Conservation (phyloP, 140 eudicot species). For the Oenanthe javanica region DNA sequence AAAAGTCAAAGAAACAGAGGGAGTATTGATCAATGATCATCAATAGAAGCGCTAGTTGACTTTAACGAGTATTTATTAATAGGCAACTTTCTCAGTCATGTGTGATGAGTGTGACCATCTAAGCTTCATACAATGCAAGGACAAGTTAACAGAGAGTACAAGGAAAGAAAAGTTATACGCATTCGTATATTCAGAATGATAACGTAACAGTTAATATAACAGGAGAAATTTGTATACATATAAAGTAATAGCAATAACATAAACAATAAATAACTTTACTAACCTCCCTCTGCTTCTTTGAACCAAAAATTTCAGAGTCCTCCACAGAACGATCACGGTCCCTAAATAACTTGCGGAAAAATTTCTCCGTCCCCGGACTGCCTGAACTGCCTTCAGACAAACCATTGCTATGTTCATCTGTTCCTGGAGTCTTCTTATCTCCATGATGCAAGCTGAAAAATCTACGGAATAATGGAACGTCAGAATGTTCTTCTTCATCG, state of each 20-base stretch:
- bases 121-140: not conserved
- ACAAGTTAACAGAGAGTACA: not conserved
- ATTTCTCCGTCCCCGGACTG: constrained; percentile 96
- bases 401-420: constrained; percentile 36
- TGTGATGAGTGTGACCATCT: not conserved
- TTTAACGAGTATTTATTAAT: not conserved
- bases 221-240: not conserved
- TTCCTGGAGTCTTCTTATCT: constrained; percentile 42
- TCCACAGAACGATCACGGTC: constrained; percentile 96
- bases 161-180: not conserved
- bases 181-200: not conserved
- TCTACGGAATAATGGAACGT: constrained; percentile 65
- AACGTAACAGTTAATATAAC: not conserved
- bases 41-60: not conserved
- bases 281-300: constrained; percentile 75
- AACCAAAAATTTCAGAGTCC: constrained; percentile 90
- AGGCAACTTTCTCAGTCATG: not conserved
- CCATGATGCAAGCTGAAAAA: constrained; percentile 84
- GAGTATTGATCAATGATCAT: not conserved
- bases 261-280: constrained; percentile 14
- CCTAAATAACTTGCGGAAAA: constrained; percentile 79
- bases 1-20: too few relatives aligned
- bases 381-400: constrained; percentile 88
- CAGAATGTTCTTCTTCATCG: constrained; percentile 82
- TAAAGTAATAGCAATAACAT: not conserved